A percentile compares a stretch with the other conserved stretches of the same genome.
These are phyloP conservation scores for Colletotrichum tropicale DNA, from an alignment of 2,329 filamentous ascomycete genomes.

Conservation along the genomic window DNA sequence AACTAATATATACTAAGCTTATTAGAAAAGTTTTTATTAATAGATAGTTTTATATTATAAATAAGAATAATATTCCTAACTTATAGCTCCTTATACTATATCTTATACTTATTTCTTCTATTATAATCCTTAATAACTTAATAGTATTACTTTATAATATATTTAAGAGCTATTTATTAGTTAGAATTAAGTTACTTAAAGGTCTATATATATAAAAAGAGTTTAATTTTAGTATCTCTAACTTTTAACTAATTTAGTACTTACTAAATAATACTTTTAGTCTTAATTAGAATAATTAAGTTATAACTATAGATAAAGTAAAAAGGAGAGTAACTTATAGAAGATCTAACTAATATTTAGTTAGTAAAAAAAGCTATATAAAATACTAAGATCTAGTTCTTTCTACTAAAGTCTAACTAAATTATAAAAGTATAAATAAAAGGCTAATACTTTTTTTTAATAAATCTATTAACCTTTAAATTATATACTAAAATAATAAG, in stretches of 20 bases:
- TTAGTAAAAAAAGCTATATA: not conserved
- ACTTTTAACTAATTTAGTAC: not conserved
- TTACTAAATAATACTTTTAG: not conserved
- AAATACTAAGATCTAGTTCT: not conserved
- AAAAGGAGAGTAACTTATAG: not conserved
- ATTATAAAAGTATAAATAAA: not conserved
- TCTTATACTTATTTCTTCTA: no score
- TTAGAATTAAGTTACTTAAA: not conserved
- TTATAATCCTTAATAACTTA: not conserved
- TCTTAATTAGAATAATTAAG: not conserved
- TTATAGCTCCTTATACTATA: no score
- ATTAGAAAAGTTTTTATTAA: no score
- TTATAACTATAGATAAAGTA: not conserved
- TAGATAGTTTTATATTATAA: no score
- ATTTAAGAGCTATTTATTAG: not conserved
- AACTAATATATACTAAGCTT: no score
- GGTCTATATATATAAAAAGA: not conserved
- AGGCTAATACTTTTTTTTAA: not conserved
- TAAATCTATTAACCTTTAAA: no score
- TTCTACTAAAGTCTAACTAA: not conserved
- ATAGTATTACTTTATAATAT: not conserved
- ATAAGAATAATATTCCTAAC: no score
- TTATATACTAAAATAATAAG: no score
- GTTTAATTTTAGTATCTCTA: not conserved
- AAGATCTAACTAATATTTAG: not conserved